Evolutionary conservation across 345 rosid species (phyloP), one percentile per base, ranked within the genome.

Genomic region (Euphorbia lathyris): DNA sequence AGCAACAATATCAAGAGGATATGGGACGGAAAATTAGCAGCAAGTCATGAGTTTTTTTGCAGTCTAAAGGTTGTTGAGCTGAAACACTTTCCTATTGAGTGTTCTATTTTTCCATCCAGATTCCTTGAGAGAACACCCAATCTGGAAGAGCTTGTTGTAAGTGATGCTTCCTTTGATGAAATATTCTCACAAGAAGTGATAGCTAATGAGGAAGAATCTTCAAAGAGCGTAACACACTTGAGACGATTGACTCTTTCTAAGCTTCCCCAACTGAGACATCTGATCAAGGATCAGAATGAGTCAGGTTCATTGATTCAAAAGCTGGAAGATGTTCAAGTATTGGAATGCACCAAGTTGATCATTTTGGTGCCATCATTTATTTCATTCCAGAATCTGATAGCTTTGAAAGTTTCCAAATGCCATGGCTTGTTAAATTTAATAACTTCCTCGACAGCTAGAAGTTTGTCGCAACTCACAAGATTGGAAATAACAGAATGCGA

Each of bases 221-320:
- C 38, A 34, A 34, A 3, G 38, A 7, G 7, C 3, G 3, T 34
- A 34, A 34, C 38, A 34, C 38, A 50, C 53, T 52, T 52, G 26
- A 52, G 26, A 22, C 26, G 26, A 52, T 52, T 63, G 72, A 69
- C 26, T 52, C 26, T 22, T 52, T 52, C 58, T 19, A 20, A n/a
- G 58, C 58, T 19, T 52, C 9, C 58, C 25, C 26, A 20, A 25
- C 25, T 22, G 7, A 52, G 58, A 20, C 25, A 52, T 22, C 26
- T n/a, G 26, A 52, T 52, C 58, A 20, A 52, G 58, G 11, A n/a
- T 51, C 17, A 17, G 2, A 16, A 0, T 12, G 9, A 51, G 56
- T 19, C 12, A 43, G 48, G 11, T 45, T 8, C 58, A 19, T 4
- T 19, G 3, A 19, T 52, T n/a, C 58, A 52, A 52, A 2, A 19